Evolutionary conservation across 164 flowering plant species (phyloP), one percentile per base, ranked within the genome.

Genomic region (Vitis amurensis): DNA sequence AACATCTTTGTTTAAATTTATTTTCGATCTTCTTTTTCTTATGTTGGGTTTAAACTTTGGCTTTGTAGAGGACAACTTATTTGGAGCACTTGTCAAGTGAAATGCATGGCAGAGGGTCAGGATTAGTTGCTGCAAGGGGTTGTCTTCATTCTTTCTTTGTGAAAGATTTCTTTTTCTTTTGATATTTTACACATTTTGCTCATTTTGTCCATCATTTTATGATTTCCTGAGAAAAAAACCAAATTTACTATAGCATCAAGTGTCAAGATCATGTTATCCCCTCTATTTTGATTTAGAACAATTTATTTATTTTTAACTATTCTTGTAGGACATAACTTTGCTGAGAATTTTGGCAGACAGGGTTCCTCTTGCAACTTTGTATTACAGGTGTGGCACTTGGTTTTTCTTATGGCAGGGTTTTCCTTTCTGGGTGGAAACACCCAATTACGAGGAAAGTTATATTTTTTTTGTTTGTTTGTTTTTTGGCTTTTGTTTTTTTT

Each of bases 51-150:
- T 1, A 14, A 51, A 67, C 10, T 50, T 66, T 75, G 37, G 49
- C 61, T 68, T 59, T 69, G 70, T 49, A 86, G 90, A 81, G 78
- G 73, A 73, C 74, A 68, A 69, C n/a, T 55, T 66, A 74, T 77
- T 74, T 86, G 79, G 85, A 86, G 81, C 65, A 55, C 49, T 67
- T 68, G 51, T 60, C 72, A 50, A 73, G 49, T 67, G 76, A 75
- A 19, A 8, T 12, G n/a, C 60, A 73, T 69, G 69, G 67, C 66
- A 66, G 76, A 50, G 48, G 59, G 60, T 63, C 71, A 14, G 77
- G 61, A 53, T 50, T 64, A 10, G 59, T 27, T 19, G 50, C 63
- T 64, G 55, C 72, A n/a, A 30, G 15, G 37, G 50, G 55, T 64
- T 19, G 16, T 23, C 49, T 49, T 63, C 23, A 31, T 14, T 3